Evolutionary conservation across 169 alveolate species (phyloP).

Genomic region (Babesia ovata): DNA sequence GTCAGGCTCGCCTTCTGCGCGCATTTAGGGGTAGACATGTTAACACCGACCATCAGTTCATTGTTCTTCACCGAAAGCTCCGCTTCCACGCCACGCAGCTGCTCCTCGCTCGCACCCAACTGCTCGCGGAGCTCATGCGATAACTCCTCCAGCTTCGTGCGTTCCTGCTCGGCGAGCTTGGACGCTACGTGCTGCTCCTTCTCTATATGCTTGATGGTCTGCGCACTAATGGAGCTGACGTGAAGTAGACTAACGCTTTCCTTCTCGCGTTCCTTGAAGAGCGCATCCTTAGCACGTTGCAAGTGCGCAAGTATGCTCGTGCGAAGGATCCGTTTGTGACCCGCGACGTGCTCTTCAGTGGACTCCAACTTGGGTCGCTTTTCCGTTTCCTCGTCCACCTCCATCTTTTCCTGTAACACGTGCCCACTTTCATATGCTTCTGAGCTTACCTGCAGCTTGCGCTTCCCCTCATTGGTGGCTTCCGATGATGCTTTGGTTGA

Average conservation of each 20-base stretch:
- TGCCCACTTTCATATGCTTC: neutral
- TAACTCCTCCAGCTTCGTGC: slow-evolving; percentile 41
- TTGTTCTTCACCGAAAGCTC: slow-evolving; percentile 24
- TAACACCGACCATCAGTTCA: slow-evolving; percentile 28
- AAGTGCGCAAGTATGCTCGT: slow-evolving; percentile 68
- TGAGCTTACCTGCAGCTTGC: slow-evolving; percentile 22
- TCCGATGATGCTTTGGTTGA: slow-evolving; percentile 27
- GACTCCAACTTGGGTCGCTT: slow-evolving; percentile 69
- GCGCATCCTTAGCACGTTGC: slow-evolving; percentile 71
- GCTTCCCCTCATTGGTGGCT: slow-evolving; percentile 5
- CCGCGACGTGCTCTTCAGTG: slow-evolving; percentile 62
- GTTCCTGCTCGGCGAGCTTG: slow-evolving; percentile 62
- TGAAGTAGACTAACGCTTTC: slow-evolving; percentile 48
- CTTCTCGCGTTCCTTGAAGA: slow-evolving; percentile 67
- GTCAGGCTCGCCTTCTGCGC: slow-evolving; percentile 57
- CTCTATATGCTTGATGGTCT: slow-evolving; percentile 64
- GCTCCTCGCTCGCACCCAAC: slow-evolving; percentile 16
- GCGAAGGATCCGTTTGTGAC: slow-evolving; percentile 69
- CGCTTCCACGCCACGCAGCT: slow-evolving; percentile 10
- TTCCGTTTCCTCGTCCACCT: slow-evolving; percentile 42
- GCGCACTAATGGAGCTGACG: slow-evolving; percentile 22
- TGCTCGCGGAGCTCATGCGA: slow-evolving; percentile 37
- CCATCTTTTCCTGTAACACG: slow-evolving; percentile 1
- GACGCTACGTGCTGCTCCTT: slow-evolving; percentile 62
- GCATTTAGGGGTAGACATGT: too few species aligned